Percentiles rank a stretch among this genome's conserved stretches.
phyloP scores from a whole-genome alignment of 1,284 basidiomycete species.

The Bjerkandera adusta region DNA sequence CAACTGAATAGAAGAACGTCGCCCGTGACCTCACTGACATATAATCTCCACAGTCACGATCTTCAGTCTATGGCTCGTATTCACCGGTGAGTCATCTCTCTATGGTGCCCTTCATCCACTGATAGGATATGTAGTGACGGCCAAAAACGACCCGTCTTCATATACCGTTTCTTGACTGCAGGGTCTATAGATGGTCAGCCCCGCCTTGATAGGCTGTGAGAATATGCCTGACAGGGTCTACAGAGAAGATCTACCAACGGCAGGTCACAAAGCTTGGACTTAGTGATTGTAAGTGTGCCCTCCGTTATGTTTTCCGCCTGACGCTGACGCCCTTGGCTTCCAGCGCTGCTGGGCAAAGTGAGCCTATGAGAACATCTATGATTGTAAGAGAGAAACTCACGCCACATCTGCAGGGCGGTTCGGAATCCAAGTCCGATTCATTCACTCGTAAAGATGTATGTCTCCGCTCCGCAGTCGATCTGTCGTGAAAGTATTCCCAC shows the following conservation, averaged over 20 bases:
- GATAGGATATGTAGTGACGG: conserved; percentile 67
- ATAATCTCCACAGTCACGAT: conserved; percentile 75
- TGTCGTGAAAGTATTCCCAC: conserved; percentile 6
- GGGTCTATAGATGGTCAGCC: conserved; percentile 72
- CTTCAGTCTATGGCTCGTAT: conserved; percentile 98
- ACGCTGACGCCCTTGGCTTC: conserved; percentile 12
- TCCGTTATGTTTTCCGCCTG: not conserved
- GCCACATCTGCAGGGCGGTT: conserved; percentile 36
- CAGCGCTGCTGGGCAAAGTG: conserved; percentile 69
- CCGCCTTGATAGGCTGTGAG: not conserved
- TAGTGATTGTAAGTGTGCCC: conserved; percentile 66
- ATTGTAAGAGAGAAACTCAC: conserved; percentile 6
- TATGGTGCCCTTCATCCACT: conserved; percentile 2
- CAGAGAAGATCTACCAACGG: conserved; percentile 87
- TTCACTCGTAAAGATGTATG: conserved; percentile 87
- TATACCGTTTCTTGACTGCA: conserved; percentile 88
- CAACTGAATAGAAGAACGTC: too few species aligned
- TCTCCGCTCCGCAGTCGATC: conserved; percentile 1
- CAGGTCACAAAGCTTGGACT: conserved; percentile 96
- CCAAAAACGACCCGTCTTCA: conserved; percentile 89
- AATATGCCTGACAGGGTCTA: conserved; percentile 6
- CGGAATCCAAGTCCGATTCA: conserved; percentile 73
- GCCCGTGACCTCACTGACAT: too few species aligned
- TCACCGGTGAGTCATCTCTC: conserved; percentile 61
- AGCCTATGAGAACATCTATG: conserved; percentile 17